Base-by-base conservation (phyloP, 305 asterid genomes). In the Fraxinus ornus region DNA sequence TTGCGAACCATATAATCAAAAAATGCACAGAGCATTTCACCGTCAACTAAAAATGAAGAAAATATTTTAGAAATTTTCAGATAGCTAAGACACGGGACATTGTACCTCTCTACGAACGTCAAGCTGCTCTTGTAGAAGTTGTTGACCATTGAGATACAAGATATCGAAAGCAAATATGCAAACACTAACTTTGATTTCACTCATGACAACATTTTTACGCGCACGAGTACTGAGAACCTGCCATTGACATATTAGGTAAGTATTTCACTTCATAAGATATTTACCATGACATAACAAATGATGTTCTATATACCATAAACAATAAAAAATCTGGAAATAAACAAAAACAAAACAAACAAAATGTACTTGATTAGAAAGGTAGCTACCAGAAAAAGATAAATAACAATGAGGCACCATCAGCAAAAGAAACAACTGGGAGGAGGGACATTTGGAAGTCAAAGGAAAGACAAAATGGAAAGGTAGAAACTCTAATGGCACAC, bases 161-260 rank as follows among this genome's bases (percentile, higher is more conserved):
- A 97, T 89, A 84, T 97, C 99, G 79, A 97, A 97, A 44, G 99
- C 98, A 90, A 28, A 97, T 86, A 93, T 91, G 93, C 97, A 94
- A 68, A 96, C 98, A 7, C 87, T 85, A 87, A 96, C 97, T 90
- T 93, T 93, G 85, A 93, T 94, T 32, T 93, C 98, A 78, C 84
- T 86, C 86, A 89, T 77, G 79, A 84, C 89, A 81, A 94, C 99
- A 90, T 97, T 94, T 86, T 97, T 97, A 79, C 97, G 92, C 83
- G 98, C 97, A 83, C 98, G 97, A 0, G 97, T 94, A 84, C 94
- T 92, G 79, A 97, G 97, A 81, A 89, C 83, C 98, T 97, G 97
- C 83, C 79, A 74, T 80, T 84, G 83, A 78, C 64, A 86, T 39
- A 70, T 62, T 36, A 79, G 28, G 77, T 66, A 71, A 78, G 78